These are phyloP conservation scores for Stagonosporopsis cucurbitacearum DNA, from an alignment of 2,329 filamentous ascomycete species.

Conservation along the genomic window DNA sequence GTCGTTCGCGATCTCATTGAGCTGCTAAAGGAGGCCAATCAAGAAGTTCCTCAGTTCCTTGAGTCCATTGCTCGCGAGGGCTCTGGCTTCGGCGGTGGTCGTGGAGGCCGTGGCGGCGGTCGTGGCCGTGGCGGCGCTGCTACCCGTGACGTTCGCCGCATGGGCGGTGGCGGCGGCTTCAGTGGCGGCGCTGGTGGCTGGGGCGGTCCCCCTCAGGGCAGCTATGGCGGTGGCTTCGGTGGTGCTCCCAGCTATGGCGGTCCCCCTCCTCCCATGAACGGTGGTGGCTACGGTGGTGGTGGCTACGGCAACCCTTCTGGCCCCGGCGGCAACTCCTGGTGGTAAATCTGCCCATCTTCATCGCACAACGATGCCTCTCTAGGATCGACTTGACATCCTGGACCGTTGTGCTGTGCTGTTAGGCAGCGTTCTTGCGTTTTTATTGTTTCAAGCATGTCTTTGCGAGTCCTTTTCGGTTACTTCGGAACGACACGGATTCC, in stretches of 20 bases:
- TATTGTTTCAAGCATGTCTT: conserved; percentile 38
- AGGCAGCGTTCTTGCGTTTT: conserved; percentile 31
- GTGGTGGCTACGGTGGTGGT: conserved; percentile 55
- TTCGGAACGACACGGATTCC: conserved; percentile 48
- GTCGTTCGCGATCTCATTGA: conserved; percentile 96
- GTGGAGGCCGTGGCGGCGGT: conserved; percentile 69
- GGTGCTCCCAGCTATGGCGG: conserved; percentile 66
- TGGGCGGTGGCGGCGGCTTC: conserved; percentile 60
- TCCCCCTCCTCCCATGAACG: conserved; percentile 57
- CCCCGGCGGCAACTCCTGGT: conserved; percentile 72
- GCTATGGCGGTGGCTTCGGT: conserved; percentile 50
- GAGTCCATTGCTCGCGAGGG: conserved; percentile 97
- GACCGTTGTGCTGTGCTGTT: conserved; percentile 29
- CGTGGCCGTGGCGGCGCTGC: conserved; percentile 72
- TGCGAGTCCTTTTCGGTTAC: conserved; percentile 44
- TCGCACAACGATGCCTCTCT: conserved; percentile 39
- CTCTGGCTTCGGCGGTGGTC: conserved; percentile 76
- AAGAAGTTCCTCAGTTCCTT: conserved; percentile 91
- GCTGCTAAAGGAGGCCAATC: conserved; percentile 98
- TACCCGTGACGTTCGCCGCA: conserved; percentile 84
- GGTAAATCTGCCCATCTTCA: conserved; percentile 52
- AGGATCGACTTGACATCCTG: conserved; percentile 33
- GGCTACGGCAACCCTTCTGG: conserved; percentile 74
- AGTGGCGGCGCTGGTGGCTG: conserved; percentile 55
- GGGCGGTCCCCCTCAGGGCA: conserved; percentile 43